These are phyloP conservation scores for Apiospora pterosperma DNA, from an alignment of 2,329 filamentous ascomycete species.

Conservation along the genomic window DNA sequence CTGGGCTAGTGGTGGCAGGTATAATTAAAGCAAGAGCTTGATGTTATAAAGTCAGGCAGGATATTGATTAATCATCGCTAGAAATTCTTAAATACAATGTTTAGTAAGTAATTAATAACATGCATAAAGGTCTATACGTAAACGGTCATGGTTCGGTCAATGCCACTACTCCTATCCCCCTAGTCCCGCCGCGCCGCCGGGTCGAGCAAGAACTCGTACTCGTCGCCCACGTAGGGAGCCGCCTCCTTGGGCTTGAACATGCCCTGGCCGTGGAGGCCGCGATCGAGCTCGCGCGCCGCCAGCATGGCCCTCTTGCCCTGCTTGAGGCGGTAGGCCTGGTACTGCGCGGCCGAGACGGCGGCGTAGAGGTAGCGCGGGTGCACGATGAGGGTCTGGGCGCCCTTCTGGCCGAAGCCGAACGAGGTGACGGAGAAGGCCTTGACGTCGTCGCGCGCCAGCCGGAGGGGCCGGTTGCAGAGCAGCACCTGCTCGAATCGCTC, in stretches of 20 bases:
- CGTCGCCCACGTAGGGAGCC: background rate
- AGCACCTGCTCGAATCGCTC: conserved; percentile 35
- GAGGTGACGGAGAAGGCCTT: conserved; percentile 36
- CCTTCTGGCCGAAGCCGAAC: conserved; percentile 44
- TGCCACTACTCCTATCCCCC: too few relatives aligned
- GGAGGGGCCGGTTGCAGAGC: background rate
- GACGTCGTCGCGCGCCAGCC: background rate
- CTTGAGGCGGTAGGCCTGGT: background rate
- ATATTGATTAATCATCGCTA: too few relatives aligned
- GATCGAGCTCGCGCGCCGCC: background rate
- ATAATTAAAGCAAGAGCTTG: too few relatives aligned
- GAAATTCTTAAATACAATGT: too few relatives aligned
- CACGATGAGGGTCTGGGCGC: conserved; percentile 15
- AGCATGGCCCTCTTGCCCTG: background rate
- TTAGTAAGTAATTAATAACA: too few relatives aligned
- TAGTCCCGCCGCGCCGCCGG: background rate
- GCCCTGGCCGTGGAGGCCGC: background rate
- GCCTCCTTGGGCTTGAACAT: background rate
- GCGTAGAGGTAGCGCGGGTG: background rate
- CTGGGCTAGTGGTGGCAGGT: too few relatives aligned
- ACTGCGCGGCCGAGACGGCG: background rate
- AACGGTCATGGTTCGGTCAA: too few relatives aligned
- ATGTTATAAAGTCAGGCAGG: too few relatives aligned
- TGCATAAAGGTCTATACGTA: too few relatives aligned
- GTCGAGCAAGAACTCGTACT: background rate